Conservation (phyloP, 2,329 filamentous ascomycete species). For the Pochonia chlamydosporia region DNA sequence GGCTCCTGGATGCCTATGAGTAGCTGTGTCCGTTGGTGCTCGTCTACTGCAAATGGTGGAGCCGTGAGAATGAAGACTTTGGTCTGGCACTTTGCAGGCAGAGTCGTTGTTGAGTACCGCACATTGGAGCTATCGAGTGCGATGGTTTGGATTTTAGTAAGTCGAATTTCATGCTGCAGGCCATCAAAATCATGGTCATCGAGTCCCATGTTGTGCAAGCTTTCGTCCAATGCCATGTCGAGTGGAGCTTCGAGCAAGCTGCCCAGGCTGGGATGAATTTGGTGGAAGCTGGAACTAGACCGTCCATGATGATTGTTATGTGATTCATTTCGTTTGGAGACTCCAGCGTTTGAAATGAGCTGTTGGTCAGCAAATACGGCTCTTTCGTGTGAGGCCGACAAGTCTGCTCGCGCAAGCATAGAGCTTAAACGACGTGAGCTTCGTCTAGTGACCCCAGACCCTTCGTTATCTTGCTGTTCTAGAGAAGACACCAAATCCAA, state of each 20-base stretch:
- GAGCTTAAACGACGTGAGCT: slow-evolving; percentile 82
- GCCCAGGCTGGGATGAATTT: slow-evolving; percentile 46
- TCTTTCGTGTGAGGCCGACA: slow-evolving; percentile 79
- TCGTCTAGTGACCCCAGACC: slow-evolving; percentile 45
- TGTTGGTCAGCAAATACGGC: slow-evolving; percentile 68
- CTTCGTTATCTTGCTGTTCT: slow-evolving; percentile 59
- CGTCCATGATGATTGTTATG: slow-evolving; percentile 43
- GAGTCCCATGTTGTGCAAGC: slow-evolving; percentile 65
- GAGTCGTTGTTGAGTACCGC: slow-evolving; percentile 50
- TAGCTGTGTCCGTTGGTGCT: slow-evolving; percentile 47
- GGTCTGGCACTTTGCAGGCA: slow-evolving; percentile 47
- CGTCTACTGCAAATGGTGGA: slow-evolving; percentile 49
- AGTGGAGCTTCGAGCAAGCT: slow-evolving; percentile 64
- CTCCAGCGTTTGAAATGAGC: slow-evolving; percentile 32
- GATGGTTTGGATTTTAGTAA: slow-evolving; percentile 65
- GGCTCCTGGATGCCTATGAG: slow-evolving; percentile 66
- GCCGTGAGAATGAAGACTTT: slow-evolving; percentile 64
- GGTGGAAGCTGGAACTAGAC: slow-evolving; percentile 35
- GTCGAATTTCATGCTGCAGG: slow-evolving; percentile 64
- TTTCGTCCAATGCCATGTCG: slow-evolving; percentile 65
- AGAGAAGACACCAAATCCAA: slow-evolving; percentile 63
- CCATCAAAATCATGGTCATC: slow-evolving; percentile 68
- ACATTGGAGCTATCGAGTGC: slow-evolving; percentile 56
- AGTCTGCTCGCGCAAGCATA: slow-evolving; percentile 77
- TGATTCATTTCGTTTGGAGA: slow-evolving; percentile 64